Evolutionary conservation across 768 basidiomycete species (phyloP).

Genomic region (Trametes cinnabarina): DNA sequence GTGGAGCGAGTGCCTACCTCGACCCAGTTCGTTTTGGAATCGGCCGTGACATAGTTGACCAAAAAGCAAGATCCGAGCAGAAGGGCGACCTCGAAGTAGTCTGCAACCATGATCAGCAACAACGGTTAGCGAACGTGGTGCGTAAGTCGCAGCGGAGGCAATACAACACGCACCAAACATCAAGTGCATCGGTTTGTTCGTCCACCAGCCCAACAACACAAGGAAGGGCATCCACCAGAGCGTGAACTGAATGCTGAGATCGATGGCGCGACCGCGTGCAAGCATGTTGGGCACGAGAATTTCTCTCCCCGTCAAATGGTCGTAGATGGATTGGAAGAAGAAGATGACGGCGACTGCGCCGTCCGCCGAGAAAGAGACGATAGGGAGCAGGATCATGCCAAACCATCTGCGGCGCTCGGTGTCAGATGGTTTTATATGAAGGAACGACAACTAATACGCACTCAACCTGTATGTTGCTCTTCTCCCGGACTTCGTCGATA

Average conservation of each 20-base stretch:
- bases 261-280: constrained; percentile 69
- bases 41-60: constrained; percentile 78
- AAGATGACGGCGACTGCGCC: constrained; percentile 58
- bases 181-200: constrained; percentile 54
- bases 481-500: constrained; percentile 52
- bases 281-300: constrained; percentile 50
- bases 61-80: constrained; percentile 69
- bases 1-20: constrained; percentile 38
- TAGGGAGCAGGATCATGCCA: constrained; percentile 66
- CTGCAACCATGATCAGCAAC: constrained; percentile 33
- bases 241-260: constrained; percentile 74
- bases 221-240: constrained; percentile 80
- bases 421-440: not conserved
- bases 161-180: constrained; percentile 55
- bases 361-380: constrained; percentile 73
- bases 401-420: constrained; percentile 52
- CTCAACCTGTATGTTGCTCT: constrained; percentile 49
- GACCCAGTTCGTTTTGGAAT: constrained; percentile 77
- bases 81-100: constrained; percentile 65
- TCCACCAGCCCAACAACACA: constrained; percentile 69
- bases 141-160: not conserved
- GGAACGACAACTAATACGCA: constrained; percentile 28
- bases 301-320: constrained; percentile 39
- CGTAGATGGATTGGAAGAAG: constrained; percentile 47
- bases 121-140: not conserved